These are phyloP conservation scores for Castanea crenata DNA, from an alignment of 306 rosid genomes.

Conservation along the genomic window DNA sequence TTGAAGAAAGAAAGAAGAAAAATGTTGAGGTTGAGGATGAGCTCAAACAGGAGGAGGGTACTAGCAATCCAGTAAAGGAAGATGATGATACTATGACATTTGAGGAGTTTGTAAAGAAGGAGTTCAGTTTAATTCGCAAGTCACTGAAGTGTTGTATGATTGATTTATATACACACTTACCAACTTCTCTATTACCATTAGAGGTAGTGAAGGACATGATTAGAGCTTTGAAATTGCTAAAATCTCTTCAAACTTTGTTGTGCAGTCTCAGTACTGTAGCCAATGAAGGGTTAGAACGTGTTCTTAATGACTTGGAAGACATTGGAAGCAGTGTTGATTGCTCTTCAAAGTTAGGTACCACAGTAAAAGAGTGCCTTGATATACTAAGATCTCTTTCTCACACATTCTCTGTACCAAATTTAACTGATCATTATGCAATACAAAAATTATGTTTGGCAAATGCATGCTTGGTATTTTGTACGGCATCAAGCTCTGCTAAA, in stretches of 20 bases:
- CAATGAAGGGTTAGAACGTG: too few relatives aligned
- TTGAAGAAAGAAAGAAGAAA: neutral
- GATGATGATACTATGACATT: neutral
- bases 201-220: conserved; percentile 17
- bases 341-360: conserved; percentile 1
- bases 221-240: conserved; percentile 11
- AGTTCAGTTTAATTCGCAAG: conserved; percentile 1
- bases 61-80: neutral
- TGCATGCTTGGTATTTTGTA: conserved; percentile 36
- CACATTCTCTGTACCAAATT: conserved; percentile 2
- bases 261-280: too few relatives aligned
- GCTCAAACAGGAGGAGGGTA: neutral
- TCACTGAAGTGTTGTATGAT: conserved; percentile 13
- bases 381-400: conserved; percentile 2
- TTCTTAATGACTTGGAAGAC: neutral
- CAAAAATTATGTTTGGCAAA: conserved; percentile 23
- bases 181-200: conserved; percentile 35
- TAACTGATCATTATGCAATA: neutral
- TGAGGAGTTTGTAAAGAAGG: conserved; percentile 9
- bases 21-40: neutral
- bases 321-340: neutral
- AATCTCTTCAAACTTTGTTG: too few relatives aligned
- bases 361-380: conserved; percentile 3
- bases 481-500: conserved; percentile 44
- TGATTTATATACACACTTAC: conserved; percentile 45